Evolutionary conservation across 1,284 basidiomycete genomes (phyloP).

Genomic region (Cystobasidiaceae sp.): DNA sequence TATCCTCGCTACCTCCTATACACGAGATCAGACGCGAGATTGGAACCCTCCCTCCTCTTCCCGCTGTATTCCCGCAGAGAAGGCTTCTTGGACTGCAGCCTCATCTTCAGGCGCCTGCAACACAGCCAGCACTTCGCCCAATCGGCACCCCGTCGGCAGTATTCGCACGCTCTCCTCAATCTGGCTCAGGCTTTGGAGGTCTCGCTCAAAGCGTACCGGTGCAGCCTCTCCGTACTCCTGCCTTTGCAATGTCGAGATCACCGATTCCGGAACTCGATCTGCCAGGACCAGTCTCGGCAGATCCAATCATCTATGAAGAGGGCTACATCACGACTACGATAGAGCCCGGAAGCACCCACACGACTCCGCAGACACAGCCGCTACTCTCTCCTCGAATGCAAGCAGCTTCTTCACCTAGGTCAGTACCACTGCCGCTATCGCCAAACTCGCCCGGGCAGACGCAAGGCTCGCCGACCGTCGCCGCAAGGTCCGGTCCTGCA

Average conservation of each 20-base stretch:
- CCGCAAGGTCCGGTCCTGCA: too few species aligned
- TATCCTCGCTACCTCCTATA: neutral
- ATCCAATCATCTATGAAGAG: conserved; percentile 1
- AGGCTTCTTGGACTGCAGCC: neutral
- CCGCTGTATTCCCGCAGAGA: neutral
- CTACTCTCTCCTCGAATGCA: too few species aligned
- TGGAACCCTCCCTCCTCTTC: neutral
- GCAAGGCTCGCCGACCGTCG: too few species aligned
- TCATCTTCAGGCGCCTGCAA: neutral
- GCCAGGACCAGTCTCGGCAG: neutral
- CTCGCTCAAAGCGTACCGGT: too few species aligned
- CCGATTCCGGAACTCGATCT: neutral
- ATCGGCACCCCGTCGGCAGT: too few species aligned
- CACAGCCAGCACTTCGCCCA: neutral
- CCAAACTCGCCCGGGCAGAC: too few species aligned
- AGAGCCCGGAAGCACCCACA: too few species aligned
- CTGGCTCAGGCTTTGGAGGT: too few species aligned
- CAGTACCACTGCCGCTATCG: neutral
- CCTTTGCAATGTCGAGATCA: neutral
- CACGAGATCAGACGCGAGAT: neutral
- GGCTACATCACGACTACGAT: neutral
- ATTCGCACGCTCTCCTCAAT: too few species aligned
- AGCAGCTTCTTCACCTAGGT: neutral
- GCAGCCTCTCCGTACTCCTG: neutral
- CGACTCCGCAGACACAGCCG: too few species aligned